A percentile compares a stretch with the other conserved stretches of the same genome.
Evolutionary conservation across 768 basidiomycete species (phyloP).

Genomic region (Suillus hirtellus): DNA sequence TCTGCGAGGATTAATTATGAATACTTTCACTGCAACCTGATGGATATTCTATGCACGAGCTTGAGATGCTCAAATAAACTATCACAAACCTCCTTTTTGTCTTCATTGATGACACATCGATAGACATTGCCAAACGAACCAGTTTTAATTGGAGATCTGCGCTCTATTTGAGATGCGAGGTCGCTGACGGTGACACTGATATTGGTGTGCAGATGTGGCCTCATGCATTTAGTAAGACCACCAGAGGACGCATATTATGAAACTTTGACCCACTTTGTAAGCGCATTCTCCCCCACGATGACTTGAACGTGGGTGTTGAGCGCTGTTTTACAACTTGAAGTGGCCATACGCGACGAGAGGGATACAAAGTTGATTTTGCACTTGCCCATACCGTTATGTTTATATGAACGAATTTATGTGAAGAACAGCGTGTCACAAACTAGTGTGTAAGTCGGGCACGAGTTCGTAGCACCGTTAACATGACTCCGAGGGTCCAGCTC

Average conservation of each 20-base stretch:
- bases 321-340: neutral
- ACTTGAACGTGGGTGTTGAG: neutral
- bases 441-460: no score
- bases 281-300: neutral
- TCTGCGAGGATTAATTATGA: neutral
- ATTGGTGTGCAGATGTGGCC: neutral
- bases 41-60: neutral
- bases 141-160: accelerated
- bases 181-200: neutral
- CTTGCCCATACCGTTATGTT: neutral
- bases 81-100: neutral
- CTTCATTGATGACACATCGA: neutral
- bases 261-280: neutral
- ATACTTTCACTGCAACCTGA: neutral
- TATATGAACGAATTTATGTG: neutral
- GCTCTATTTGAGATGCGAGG: neutral
- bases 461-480: no score
- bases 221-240: neutral
- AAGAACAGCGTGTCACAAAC: no score
- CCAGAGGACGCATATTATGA: neutral
- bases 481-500: no score
- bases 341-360: neutral
- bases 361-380: neutral
- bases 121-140: neutral
- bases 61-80: neutral